phyloP scores from a whole-genome alignment of 2,329 filamentous ascomycete species.

The Emericellopsis atlantica region DNA sequence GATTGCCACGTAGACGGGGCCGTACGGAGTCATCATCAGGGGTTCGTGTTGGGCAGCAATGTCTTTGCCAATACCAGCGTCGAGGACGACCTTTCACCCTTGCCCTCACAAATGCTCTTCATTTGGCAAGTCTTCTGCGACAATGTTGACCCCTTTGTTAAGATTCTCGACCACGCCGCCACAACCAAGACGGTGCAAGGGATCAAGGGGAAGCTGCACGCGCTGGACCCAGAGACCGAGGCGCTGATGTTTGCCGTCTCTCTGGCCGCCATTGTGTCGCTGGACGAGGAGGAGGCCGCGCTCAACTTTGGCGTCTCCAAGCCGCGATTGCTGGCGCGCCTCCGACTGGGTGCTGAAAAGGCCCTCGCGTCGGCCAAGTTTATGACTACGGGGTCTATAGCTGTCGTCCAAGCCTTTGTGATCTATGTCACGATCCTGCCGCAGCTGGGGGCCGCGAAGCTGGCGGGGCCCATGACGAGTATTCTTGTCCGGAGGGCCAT shows the following conservation, averaged over 20 bases:
- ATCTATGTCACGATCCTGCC: slow-evolving; percentile 36
- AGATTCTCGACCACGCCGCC: slow-evolving; percentile 12
- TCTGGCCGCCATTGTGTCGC: slow-evolving; percentile 11
- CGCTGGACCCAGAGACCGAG: slow-evolving; percentile 6
- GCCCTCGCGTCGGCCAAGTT: slow-evolving; percentile 26
- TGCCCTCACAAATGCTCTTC: slow-evolving; percentile 14
- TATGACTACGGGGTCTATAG: slow-evolving; percentile 42
- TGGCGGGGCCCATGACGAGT: slow-evolving; percentile 44
- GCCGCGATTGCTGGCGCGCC: slow-evolving; percentile 6
- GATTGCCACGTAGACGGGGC: neutral
- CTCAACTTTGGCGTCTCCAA: slow-evolving; percentile 8
- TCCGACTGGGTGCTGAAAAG: slow-evolving; percentile 10
- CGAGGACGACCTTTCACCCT: slow-evolving; percentile 8
- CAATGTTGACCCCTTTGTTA: slow-evolving; percentile 17
- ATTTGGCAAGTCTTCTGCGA: slow-evolving; percentile 16
- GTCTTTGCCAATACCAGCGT: neutral
- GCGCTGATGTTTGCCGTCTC: slow-evolving; percentile 14
- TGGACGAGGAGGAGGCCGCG: slow-evolving; percentile 9
- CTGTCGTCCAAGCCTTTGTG: slow-evolving; percentile 44
- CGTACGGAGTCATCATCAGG: slow-evolving; percentile 1
- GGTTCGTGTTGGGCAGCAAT: slow-evolving; percentile 9
- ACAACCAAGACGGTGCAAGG: slow-evolving; percentile 7
- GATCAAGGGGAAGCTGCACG: slow-evolving; percentile 9
- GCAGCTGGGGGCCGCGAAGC: slow-evolving; percentile 39
- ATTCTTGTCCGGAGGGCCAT: slow-evolving; percentile 49